Conservation (phyloP, 1,284 basidiomycete species). For the Peniophora sp. region DNA sequence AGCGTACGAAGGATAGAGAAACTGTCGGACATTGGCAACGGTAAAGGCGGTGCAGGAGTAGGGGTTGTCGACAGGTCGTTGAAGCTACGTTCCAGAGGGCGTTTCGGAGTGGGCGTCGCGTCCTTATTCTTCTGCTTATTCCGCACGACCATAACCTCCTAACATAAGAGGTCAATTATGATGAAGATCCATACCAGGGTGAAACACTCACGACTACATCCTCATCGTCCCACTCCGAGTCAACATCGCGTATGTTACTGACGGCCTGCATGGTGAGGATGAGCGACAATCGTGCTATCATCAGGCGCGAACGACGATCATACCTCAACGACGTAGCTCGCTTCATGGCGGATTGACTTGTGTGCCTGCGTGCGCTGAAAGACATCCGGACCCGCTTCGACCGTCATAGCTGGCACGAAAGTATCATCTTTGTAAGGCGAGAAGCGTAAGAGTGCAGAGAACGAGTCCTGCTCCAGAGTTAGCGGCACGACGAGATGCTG, state of each 20-base stretch:
- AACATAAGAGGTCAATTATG: neutral
- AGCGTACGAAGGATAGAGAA: constrained; percentile 12
- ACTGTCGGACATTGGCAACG: constrained; percentile 1
- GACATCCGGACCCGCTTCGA: constrained; percentile 1
- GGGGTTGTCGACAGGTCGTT: neutral
- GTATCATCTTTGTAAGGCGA: constrained; percentile 1
- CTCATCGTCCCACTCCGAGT: constrained; percentile 32
- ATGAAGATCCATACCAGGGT: neutral
- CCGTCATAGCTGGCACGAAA: neutral
- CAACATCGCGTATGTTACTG: constrained; percentile 26
- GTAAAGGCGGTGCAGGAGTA: neutral
- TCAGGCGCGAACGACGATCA: neutral
- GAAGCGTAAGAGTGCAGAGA: constrained; percentile 8
- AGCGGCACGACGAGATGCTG: neutral
- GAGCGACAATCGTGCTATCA: constrained; percentile 2
- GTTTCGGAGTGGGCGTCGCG: no score
- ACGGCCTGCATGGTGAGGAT: constrained; percentile 17
- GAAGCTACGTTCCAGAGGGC: neutral
- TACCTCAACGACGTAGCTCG: constrained; percentile 34
- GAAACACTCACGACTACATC: constrained; percentile 28
- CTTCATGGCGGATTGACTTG: constrained; percentile 14
- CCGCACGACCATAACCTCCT: constrained; percentile 37
- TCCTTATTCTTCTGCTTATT: neutral
- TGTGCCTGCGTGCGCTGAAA: constrained; percentile 1
- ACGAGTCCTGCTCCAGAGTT: constrained; percentile 9